These are phyloP conservation scores for Malus sieversii DNA, from an alignment of 306 rosid genomes.

Conservation along the genomic window DNA sequence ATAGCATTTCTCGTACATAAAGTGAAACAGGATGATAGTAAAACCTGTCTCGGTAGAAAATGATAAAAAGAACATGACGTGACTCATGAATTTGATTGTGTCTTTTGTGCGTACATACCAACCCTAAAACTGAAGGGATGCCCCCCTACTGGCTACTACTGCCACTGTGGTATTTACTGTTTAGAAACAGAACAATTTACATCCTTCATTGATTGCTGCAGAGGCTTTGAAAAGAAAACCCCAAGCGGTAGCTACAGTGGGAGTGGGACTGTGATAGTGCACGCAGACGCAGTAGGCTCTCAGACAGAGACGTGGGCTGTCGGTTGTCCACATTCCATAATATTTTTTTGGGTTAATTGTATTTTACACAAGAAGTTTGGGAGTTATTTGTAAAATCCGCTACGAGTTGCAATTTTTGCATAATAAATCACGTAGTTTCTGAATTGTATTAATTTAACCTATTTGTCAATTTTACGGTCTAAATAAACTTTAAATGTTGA, in stretches of 20 bases:
- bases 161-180: background rate
- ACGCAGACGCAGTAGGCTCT: background rate
- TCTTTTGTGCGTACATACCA: background rate
- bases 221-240: background rate
- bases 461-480: too few relatives aligned
- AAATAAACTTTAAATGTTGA: too few relatives aligned
- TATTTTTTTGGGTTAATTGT: background rate
- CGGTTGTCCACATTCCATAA: background rate
- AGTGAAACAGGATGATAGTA: background rate
- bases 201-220: background rate
- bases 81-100: background rate
- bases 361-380: too few relatives aligned
- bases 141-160: too few relatives aligned
- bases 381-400: too few relatives aligned
- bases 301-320: constrained; percentile 2
- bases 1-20: background rate
- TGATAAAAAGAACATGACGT: background rate
- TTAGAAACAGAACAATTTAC: background rate
- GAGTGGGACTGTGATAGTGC: background rate
- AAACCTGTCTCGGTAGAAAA: background rate
- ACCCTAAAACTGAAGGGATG: too few relatives aligned
- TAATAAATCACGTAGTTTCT: too few relatives aligned
- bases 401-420: too few relatives aligned
- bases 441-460: too few relatives aligned
- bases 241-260: background rate